These are phyloP conservation scores for Ophiosphaerella korrae DNA, from an alignment of 2,329 filamentous ascomycete species.

Conservation along the genomic window DNA sequence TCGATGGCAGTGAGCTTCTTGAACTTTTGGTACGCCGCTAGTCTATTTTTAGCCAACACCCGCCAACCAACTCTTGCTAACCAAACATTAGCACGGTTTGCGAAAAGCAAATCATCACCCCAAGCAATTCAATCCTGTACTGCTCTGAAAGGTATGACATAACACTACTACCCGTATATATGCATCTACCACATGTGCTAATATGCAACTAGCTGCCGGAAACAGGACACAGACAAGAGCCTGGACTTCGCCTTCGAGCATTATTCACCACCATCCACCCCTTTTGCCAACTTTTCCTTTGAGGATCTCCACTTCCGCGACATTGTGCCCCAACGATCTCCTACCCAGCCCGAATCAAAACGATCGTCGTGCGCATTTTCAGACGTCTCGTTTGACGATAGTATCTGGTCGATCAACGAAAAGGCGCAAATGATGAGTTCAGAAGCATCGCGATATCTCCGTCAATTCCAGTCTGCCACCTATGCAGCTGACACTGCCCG, in stretches of 20 bases:
- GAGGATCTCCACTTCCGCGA: conserved; percentile 48
- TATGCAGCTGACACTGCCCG: conserved; percentile 31
- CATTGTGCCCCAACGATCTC: conserved; percentile 55
- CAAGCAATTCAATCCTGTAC: conserved; percentile 65
- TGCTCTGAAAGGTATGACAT: conserved; percentile 64
- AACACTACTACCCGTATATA: neutral
- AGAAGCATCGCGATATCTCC: conserved; percentile 50
- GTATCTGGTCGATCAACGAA: conserved; percentile 28
- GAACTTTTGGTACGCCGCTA: conserved; percentile 56
- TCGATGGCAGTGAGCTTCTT: conserved; percentile 58
- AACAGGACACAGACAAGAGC: conserved; percentile 51
- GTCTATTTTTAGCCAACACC: neutral
- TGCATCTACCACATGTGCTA: conserved; percentile 2
- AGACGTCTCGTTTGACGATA: conserved; percentile 49
- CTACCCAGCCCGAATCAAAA: conserved; percentile 48
- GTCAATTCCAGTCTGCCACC: conserved; percentile 46
- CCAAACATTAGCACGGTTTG: conserved; percentile 60
- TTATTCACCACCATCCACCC: conserved; percentile 44
- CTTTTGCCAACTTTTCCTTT: conserved; percentile 45
- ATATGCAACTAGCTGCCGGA: conserved; percentile 48
- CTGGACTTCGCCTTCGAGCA: conserved; percentile 35
- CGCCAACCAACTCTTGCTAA: conserved; percentile 11
- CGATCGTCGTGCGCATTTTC: conserved; percentile 51
- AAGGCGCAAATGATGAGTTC: conserved; percentile 37
- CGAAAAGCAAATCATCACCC: conserved; percentile 68